phyloP scores from a whole-genome alignment of 2,329 filamentous ascomycete species.

The Corynespora cassiicola region DNA sequence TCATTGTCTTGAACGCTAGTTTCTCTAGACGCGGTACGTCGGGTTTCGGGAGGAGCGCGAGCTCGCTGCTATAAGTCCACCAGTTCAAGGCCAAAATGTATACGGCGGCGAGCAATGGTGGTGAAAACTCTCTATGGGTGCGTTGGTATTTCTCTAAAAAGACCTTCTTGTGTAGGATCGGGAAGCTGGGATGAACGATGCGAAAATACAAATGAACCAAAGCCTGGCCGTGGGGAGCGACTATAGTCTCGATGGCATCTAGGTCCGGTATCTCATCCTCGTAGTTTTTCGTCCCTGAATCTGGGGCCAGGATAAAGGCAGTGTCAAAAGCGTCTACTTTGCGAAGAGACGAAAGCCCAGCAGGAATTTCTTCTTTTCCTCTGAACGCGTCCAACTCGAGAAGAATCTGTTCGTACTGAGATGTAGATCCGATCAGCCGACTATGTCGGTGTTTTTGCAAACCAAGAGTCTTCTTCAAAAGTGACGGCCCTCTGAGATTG shows the following conservation, averaged over 20 bases:
- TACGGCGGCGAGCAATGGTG: conserved; percentile 65
- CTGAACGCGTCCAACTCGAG: conserved; percentile 25
- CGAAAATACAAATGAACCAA: conserved; percentile 78
- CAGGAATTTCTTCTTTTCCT: conserved; percentile 9
- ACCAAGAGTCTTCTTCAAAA: conserved; percentile 43
- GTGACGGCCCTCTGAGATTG: conserved; percentile 39
- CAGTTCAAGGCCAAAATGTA: conserved; percentile 69
- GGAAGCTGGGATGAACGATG: conserved; percentile 65
- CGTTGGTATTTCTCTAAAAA: conserved; percentile 67
- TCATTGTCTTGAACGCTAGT: conserved; percentile 45
- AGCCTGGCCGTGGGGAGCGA: conserved; percentile 72
- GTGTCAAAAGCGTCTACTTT: conserved; percentile 30
- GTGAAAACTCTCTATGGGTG: conserved; percentile 65
- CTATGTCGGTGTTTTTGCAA: conserved; percentile 40
- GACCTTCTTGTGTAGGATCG: conserved; percentile 66
- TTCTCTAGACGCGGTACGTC: conserved; percentile 42
- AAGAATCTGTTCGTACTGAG: conserved; percentile 35
- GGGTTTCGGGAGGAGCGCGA: conserved; percentile 54
- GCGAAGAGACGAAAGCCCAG: conserved; percentile 25
- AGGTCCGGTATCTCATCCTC: conserved; percentile 55
- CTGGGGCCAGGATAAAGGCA: conserved; percentile 32
- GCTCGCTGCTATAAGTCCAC: conserved; percentile 64
- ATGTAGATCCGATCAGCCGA: conserved; percentile 34
- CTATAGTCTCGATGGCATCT: conserved; percentile 73
- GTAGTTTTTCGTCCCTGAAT: conserved; percentile 33